Base-by-base conservation (phyloP, 768 basidiomycete species). In the Lactarius vividus region DNA sequence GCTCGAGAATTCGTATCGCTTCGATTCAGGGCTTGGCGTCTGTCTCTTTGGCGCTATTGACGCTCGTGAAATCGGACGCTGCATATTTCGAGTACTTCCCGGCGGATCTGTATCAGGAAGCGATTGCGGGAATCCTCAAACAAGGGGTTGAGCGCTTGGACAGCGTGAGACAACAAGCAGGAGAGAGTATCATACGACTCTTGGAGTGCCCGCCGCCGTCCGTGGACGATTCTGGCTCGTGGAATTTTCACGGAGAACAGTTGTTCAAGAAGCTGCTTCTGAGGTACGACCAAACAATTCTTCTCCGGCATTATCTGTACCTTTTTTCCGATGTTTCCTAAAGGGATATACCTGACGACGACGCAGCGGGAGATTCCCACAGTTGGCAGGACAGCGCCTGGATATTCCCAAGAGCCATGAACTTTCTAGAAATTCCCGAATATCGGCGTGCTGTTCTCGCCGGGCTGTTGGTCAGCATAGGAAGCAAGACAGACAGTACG, bases 81-180 rank as follows among this genome's bases (percentile, higher is more conserved):
- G 75, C 82, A 59, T 83, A 88, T 64, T 76, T 79, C n/a, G 76
- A 76, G 28, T 92, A 88, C 74, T 77, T 94, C 46, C 84, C 89
- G 20, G 77, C 85, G 7, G 71, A 77, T 23, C 81, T 79, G 63
- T 91, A 85, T 73, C 84, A 86, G 63, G 72, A 74, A 6, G 80
- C 83, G 16, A 74, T 94, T 55, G 83, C 82, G 16, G 87, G 87
- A 0, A 83, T 95, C 55, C 79, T 96, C 63, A 96, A 94, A 77
- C 94, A 96, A 73, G 91, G 92, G 5, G 86, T 92, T 33, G 96
- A 98, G 75, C 83, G 94, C 71, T 82, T 98, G 20, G 95, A 97
- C 74, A 94, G 89, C 72, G 92, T 98, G 57, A 84, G 96, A 54
- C 90, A 89, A 64, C 86, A 84, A 58, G 91, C 92, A 10, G 93